Evolutionary conservation across 2,329 filamentous ascomycete species (phyloP), one percentile per base, ranked within the genome.

Genomic region (Colletotrichum sp.): DNA sequence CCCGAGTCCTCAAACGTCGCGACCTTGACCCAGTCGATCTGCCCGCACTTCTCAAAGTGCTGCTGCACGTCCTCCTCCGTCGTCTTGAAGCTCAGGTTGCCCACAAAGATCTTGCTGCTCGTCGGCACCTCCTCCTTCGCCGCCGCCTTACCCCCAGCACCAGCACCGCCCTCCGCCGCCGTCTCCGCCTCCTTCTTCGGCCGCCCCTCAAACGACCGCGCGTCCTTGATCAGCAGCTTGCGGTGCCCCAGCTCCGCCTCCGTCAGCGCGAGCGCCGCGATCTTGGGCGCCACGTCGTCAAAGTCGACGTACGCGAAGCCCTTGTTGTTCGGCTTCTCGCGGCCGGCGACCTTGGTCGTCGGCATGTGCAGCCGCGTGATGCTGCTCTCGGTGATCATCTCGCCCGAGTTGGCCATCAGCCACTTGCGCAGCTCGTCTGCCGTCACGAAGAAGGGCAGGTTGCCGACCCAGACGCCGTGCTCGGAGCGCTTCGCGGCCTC

Each of bases 291-390:
- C 55, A 93, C 90, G 28, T 90, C 93, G 61, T 92, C 88, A 82
- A 99, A 98, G 83, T 99, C 98, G 78, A 99, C 93, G 82, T 99
- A 99, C 71, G 97, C 97, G 82, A 98, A 99, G 18, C 97, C 98
- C 85, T 94, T 96, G 87, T 99, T 99, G 80, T 85, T 80, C 89
- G 84, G 85, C 78, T 87, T 88, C 78, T 86, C 86, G 57, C 79
- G 79, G 63, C 80, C 83, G 36, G 82, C 78, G 67, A 90, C 92
- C 79, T 90, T 93, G 74, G 87, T 88, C 9, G 87, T 90, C 1
- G 96, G 96, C 82, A 98, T 87, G 84, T 98, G 93, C 67, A 99
- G 88, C 76, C 97, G 91, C 2, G 96, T 98, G 79, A 99, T 97
- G 77, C 93, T 91, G 65, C 92, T 90, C 71, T 92, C 90, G 34